phyloP scores from a whole-genome alignment of 2,329 filamentous ascomycete species.

The Fusarium oxysporum region DNA sequence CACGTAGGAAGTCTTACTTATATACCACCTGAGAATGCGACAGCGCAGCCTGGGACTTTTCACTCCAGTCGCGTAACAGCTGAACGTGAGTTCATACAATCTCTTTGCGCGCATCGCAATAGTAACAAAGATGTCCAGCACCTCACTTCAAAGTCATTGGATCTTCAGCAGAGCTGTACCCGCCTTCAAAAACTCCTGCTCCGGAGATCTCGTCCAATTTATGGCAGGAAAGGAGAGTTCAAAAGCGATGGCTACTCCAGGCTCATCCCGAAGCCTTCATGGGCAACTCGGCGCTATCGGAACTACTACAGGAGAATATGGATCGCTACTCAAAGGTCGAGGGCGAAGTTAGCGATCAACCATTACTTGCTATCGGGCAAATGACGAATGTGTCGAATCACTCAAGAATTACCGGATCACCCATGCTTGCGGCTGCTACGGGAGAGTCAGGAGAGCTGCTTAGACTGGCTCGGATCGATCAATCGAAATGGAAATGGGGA shows the following conservation, averaged over 20 bases:
- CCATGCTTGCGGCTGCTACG: constrained; percentile 60
- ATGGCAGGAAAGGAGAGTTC: constrained; percentile 50
- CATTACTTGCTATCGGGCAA: constrained; percentile 67
- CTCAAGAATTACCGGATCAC: constrained; percentile 42
- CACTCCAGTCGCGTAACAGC: constrained; percentile 48
- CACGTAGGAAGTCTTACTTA: constrained; percentile 51
- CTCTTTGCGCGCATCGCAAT: constrained; percentile 2
- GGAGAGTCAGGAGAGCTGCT: constrained; percentile 71
- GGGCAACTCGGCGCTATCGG: constrained; percentile 50
- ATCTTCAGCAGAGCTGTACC: constrained; percentile 50
- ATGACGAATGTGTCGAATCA: constrained; percentile 56
- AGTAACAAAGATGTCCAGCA: constrained; percentile 36
- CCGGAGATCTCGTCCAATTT: constrained; percentile 43
- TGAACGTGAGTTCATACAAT: constrained; percentile 39
- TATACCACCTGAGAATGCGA: constrained; percentile 40
- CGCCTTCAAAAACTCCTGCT: constrained; percentile 46
- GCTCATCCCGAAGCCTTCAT: constrained; percentile 63
- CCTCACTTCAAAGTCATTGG: constrained; percentile 50
- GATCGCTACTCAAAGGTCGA: constrained; percentile 46
- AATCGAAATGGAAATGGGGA: constrained; percentile 67
- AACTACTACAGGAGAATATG: constrained; percentile 53
- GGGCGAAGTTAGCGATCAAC: constrained; percentile 33
- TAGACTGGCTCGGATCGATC: constrained; percentile 63
- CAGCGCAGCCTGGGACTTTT: constrained; percentile 44
- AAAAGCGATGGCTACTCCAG: constrained; percentile 63